These are phyloP conservation scores for Hydrangea macrophylla DNA, from an alignment of 148 eudicot species.

Conservation along the genomic window DNA sequence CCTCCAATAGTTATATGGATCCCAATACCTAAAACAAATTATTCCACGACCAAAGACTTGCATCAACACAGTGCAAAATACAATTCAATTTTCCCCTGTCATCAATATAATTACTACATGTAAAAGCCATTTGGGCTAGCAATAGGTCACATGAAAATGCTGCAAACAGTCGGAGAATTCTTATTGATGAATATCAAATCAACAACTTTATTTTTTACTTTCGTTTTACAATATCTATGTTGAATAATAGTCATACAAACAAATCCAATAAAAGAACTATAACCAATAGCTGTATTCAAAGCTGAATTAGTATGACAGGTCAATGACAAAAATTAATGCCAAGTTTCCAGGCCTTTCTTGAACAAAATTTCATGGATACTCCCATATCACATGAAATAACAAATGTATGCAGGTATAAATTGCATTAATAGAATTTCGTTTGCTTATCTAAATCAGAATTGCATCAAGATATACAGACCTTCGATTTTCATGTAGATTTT, in stretches of 20 bases:
- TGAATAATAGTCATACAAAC: no score
- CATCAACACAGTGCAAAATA: no score
- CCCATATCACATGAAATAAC: neutral
- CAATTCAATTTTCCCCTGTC: no score
- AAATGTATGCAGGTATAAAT: neutral
- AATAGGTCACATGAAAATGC: neutral
- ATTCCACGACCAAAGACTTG: neutral
- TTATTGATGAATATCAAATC: no score
- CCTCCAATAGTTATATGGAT: slow-evolving; percentile 86
- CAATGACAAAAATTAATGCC: neutral
- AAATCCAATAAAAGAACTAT: no score
- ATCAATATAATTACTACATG: no score
- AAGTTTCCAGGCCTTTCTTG: no score
- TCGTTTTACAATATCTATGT: no score
- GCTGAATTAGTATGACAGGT: neutral
- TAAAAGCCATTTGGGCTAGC: neutral
- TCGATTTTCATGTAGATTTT: neutral
- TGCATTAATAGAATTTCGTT: neutral
- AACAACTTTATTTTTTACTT: no score
- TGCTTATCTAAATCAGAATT: neutral
- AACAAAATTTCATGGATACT: neutral
- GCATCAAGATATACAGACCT: neutral
- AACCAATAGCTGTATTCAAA: neutral
- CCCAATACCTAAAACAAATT: slow-evolving; percentile 70
- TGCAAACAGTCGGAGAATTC: no score